Evolutionary conservation across 805 yeast species (phyloP), one percentile per base, ranked within the genome.

Genomic region (Barnettozyma pratensis): DNA sequence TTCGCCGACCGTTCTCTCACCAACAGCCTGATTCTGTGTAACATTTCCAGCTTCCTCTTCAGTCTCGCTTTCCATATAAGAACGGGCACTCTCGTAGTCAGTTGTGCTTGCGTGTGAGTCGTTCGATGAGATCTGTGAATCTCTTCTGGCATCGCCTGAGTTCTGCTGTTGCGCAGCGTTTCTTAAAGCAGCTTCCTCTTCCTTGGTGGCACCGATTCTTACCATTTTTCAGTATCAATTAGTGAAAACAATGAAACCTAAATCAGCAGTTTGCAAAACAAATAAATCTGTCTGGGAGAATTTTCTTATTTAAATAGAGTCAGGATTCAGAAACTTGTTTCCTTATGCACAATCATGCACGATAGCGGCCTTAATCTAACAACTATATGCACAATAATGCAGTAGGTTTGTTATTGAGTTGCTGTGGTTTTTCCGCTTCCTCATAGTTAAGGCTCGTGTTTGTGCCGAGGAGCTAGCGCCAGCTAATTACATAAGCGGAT

Each of bases 31-130:
- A 19, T 19, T 19, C 2, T 40, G 8, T 31, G 34, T 8, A 31
- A 11, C 34, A 26, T 8, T 11, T 2, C 3, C 34, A 28, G 34
- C 43, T 2, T n/a, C 39, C 12, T 44, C 50, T 7, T 29, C 42
- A 12, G 36, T 30, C 7, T 29, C 37, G 28, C 38, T 27, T 4
- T 49, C 47, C 11, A 51, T 8, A 36, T 52, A 54, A 1, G 59
- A 54, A 37, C 48, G 51, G 1, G 64, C 64, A 25, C 62, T 57
- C 41, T 59, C 60, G 45, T 54, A 60, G 36, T 55, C 64, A 1
- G 60, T 53, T 1, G 60, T 47, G 1, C 51, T 47, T 25, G n/a
- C 19, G 47, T 41, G 48, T 1, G 46, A 48, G 3, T 41, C 49
- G 30, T 31, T 28, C 10, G 49, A 35, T 3, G 52, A 40, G 14